These are phyloP conservation scores for Trichoderma asperellum DNA, from an alignment of 2,329 filamentous ascomycete species.

Conservation along the genomic window DNA sequence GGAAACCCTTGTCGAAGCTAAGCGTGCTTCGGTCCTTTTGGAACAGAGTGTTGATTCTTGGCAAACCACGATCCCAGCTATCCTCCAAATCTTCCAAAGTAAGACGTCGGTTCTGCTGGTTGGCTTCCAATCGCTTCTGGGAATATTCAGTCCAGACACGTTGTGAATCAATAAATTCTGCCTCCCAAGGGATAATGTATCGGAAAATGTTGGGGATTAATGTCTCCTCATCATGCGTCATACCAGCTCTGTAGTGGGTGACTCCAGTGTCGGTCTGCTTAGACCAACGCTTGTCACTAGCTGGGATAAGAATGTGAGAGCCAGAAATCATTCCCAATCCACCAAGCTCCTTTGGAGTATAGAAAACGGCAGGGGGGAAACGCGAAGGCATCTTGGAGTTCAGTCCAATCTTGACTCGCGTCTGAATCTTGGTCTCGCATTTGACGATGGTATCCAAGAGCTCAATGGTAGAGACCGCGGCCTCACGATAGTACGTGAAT, in stretches of 20 bases:
- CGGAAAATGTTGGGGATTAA: slow-evolving; percentile 98
- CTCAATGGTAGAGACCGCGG: slow-evolving; percentile 91
- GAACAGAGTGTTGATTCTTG: slow-evolving; percentile 97
- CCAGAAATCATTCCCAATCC: slow-evolving; percentile 99
- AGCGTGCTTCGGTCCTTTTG: slow-evolving; percentile 97
- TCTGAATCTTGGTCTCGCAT: slow-evolving; percentile 99
- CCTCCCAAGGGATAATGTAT: slow-evolving; percentile 99
- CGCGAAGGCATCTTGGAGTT: slow-evolving; percentile 99
- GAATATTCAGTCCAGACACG: slow-evolving; percentile 99
- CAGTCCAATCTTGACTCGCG: slow-evolving; percentile 94
- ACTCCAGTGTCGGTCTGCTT: slow-evolving; percentile 98
- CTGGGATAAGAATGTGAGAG: slow-evolving; percentile 95
- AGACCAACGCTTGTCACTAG: slow-evolving; percentile 96
- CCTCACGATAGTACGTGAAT: slow-evolving; percentile 98
- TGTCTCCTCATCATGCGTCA: slow-evolving; percentile 98
- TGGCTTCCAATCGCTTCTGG: slow-evolving; percentile 94
- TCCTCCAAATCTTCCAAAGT: slow-evolving; percentile 97
- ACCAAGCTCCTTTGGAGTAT: slow-evolving; percentile 96
- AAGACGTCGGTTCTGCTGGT: slow-evolving; percentile 92
- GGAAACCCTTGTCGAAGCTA: slow-evolving; percentile 98
- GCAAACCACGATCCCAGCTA: slow-evolving; percentile 96
- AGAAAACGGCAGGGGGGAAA: slow-evolving; percentile 98
- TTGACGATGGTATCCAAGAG: slow-evolving; percentile 97
- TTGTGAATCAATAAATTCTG: slow-evolving; percentile 98
- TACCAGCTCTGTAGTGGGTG: slow-evolving; percentile 94